Base-by-base conservation (phyloP, 1,284 basidiomycete genomes). In the Vanrija sp. region DNA sequence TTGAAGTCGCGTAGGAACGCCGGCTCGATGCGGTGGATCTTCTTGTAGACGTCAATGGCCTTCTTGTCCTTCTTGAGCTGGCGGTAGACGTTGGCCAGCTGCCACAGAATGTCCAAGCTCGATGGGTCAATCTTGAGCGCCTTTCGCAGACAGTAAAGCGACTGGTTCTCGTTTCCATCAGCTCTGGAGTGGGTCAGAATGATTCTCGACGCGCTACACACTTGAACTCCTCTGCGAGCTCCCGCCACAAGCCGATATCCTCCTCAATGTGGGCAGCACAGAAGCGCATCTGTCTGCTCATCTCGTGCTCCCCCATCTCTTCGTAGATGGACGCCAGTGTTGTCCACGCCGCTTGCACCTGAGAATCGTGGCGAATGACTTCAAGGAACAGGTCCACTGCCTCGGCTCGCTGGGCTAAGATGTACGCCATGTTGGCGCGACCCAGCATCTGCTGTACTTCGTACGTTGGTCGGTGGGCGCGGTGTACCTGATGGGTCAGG, bases 301-400 rank as follows among this genome's bases (percentile, higher is more conserved):
- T 88, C 51, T 86, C 82, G 3, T 77, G 70, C 55, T 94, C 84
- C 1, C 81, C 80, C 65, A 84, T 76, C 64, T 90, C 87, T 26
- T 83, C 82, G 65, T 89, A 86, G 63, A 88, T 88, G 60, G 86
- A 84, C 1, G 88, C 89, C 4, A 96, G 82, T 0, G 92, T 89
- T 9, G 85, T 83, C 93, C 94, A 97, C 0, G 93, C 90, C 5
- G 85, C 78, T 5, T 83, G 81, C 9, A 91, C 88, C 34, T 88
- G 85, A 2, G 93, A 91, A 72, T 98, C 94, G 54, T 94, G 91
- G 9, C 91, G 84, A 55, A 98, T 92, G 61, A 97, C 89, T 69
- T 98, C 91, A 69, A 89, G 85, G 82, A 94, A 89, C 44, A 87
- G 83, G 21, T 83, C 82, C 38, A 91, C 86, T 1, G 91, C 87